Conservation (phyloP, 805 yeast genomes). For the Zygosaccharomyces kombuchaensis region DNA sequence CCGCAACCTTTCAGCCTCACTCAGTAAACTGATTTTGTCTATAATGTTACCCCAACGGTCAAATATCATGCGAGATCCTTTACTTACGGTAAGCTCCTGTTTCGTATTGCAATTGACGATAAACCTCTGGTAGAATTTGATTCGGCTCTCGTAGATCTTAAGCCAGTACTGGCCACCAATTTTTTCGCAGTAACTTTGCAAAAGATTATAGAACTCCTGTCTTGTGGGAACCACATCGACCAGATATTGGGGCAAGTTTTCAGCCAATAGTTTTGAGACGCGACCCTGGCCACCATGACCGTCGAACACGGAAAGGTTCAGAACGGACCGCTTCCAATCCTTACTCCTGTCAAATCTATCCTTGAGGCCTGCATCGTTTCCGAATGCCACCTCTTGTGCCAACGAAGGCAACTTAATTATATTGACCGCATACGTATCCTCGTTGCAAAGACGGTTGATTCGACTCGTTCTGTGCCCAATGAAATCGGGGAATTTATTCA, state of each 20-base stretch:
- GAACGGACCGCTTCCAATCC: slow-evolving; percentile 36
- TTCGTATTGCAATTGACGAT: slow-evolving; percentile 34
- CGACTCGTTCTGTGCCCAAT: slow-evolving; percentile 77
- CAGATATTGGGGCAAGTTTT: slow-evolving; percentile 49
- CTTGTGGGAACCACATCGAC: slow-evolving; percentile 40
- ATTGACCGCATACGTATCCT: slow-evolving; percentile 70
- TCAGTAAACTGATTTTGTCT: slow-evolving; percentile 33
- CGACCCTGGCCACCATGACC: slow-evolving; percentile 86
- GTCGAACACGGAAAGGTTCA: slow-evolving; percentile 77
- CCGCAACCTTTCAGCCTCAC: slow-evolving; percentile 31
- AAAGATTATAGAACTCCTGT: slow-evolving; percentile 41
- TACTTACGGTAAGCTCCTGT: slow-evolving; percentile 31
- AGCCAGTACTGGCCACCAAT: slow-evolving; percentile 86
- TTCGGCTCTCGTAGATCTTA: slow-evolving; percentile 54
- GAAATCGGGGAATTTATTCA: slow-evolving; percentile 32
- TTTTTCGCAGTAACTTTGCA: slow-evolving; percentile 49
- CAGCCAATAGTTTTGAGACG: slow-evolving; percentile 58
- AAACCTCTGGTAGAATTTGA: slow-evolving; percentile 34
- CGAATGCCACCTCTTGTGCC: slow-evolving; percentile 26
- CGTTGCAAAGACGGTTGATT: slow-evolving; percentile 72
- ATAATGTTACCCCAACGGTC: slow-evolving; percentile 36
- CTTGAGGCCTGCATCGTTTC: slow-evolving; percentile 6
- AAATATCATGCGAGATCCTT: slow-evolving; percentile 35
- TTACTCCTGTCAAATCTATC: slow-evolving; percentile 7
- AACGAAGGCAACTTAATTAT: slow-evolving; percentile 47